phyloP scores from a whole-genome alignment of 2,329 filamentous ascomycete species.

The Akanthomyces lecanii region DNA sequence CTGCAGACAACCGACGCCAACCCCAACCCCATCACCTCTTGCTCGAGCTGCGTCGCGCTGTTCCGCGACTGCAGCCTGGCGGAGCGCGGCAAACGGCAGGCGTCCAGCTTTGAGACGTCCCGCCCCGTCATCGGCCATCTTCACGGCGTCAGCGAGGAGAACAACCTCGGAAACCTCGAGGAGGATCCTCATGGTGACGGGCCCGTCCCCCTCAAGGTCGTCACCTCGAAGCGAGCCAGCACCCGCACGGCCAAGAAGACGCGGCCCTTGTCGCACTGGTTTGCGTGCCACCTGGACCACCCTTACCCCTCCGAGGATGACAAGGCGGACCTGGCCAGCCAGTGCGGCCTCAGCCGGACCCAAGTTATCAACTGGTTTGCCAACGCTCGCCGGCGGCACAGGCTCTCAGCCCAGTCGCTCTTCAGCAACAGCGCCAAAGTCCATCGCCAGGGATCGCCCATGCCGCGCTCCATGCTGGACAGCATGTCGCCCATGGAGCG shows the following conservation, averaged over 20 bases:
- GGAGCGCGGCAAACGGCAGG: conserved; percentile 39
- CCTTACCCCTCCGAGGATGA: conserved; percentile 47
- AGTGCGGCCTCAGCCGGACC: conserved; percentile 42
- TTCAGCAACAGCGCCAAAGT: conserved; percentile 22
- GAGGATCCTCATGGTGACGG: not conserved
- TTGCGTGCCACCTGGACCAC: conserved; percentile 39
- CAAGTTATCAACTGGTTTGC: conserved; percentile 49
- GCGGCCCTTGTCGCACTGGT: conserved; percentile 43
- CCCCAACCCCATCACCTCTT: conserved; percentile 44
- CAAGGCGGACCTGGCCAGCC: conserved; percentile 34
- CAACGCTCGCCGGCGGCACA: conserved; percentile 46
- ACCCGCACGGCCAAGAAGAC: conserved; percentile 43
- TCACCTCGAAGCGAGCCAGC: conserved; percentile 30
- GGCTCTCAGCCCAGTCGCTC: conserved; percentile 30
- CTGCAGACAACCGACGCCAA: conserved; percentile 43
- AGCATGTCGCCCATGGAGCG: conserved; percentile 45
- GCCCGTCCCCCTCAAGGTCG: conserved; percentile 14
- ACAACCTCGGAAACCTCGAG: conserved; percentile 15
- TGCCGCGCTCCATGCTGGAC: conserved; percentile 32
- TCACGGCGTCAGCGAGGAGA: conserved; percentile 43
- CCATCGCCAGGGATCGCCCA: conserved; percentile 39
- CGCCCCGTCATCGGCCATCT: conserved; percentile 45
- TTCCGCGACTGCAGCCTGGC: conserved; percentile 48
- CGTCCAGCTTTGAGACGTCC: conserved; percentile 43
- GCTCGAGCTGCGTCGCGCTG: conserved; percentile 47